Evolutionary conservation across 164 flowering plant genomes (phyloP).

Genomic region (Chimonanthus praecox): DNA sequence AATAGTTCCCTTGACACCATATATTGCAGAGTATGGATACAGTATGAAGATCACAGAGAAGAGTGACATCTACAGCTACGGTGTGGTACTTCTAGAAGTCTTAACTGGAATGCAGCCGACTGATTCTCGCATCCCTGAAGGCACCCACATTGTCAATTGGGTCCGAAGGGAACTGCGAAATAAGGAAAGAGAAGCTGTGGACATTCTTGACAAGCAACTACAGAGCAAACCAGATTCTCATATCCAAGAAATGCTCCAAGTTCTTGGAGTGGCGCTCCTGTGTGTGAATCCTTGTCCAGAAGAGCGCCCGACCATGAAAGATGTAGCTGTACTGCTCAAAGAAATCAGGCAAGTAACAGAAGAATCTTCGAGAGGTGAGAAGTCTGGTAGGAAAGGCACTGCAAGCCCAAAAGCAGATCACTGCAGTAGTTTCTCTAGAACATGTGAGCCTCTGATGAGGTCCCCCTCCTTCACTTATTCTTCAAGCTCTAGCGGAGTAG

Average conservation of each 20-base stretch:
- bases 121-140: conserved; percentile 39
- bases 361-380: conserved; percentile 26
- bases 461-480: conserved; percentile 23
- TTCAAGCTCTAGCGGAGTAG: conserved; percentile 4
- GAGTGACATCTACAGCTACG: conserved; percentile 65
- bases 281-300: conserved; percentile 46
- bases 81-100: conserved; percentile 57
- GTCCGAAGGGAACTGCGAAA: conserved; percentile 28
- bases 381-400: conserved; percentile 12
- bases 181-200: conserved; percentile 19
- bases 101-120: conserved; percentile 54
- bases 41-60: conserved; percentile 54
- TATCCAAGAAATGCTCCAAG: conserved; percentile 55
- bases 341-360: conserved; percentile 44
- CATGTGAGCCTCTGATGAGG: conserved; percentile 44
- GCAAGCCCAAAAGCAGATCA: conserved; percentile 30
- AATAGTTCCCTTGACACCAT: not conserved
- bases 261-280: conserved; percentile 52
- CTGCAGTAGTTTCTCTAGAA: conserved; percentile 47
- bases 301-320: conserved; percentile 62
- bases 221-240: conserved; percentile 33
- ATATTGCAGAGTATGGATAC: conserved; percentile 57
- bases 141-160: conserved; percentile 47
- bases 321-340: conserved; percentile 46
- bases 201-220: conserved; percentile 43